A percentile compares a stretch with the other conserved stretches of the same genome.
These are phyloP conservation scores for Trichophyton rubrum DNA, from an alignment of 2,329 filamentous ascomycete genomes.

Conservation along the genomic window DNA sequence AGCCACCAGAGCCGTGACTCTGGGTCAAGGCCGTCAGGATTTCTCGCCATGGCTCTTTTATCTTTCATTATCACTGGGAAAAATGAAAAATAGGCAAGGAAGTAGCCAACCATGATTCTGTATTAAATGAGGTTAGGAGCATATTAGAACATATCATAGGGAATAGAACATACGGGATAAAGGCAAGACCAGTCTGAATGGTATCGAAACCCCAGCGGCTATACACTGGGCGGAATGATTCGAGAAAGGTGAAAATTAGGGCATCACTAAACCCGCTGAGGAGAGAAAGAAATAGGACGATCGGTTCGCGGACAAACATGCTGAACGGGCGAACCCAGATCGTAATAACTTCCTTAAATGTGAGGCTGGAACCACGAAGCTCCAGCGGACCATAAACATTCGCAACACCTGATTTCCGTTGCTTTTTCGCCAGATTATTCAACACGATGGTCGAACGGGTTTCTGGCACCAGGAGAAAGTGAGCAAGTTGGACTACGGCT, in stretches of 20 bases:
- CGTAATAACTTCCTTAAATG: conserved; percentile 42
- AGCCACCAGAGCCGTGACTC: conserved; percentile 49
- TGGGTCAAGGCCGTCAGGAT: conserved; percentile 42
- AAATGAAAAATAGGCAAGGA: conserved; percentile 45
- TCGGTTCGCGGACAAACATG: conserved; percentile 54
- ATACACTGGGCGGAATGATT: conserved; percentile 49
- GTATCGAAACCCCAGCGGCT: conserved; percentile 46
- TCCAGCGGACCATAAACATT: conserved; percentile 64
- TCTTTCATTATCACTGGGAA: conserved; percentile 40
- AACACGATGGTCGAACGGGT: conserved; percentile 47
- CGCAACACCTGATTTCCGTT: conserved; percentile 41
- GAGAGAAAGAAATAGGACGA: conserved; percentile 49
- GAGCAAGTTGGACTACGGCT: conserved; percentile 39
- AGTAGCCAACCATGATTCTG: conserved; percentile 42
- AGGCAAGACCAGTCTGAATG: conserved; percentile 38
- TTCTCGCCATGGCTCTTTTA: conserved; percentile 29
- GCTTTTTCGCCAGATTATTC: conserved; percentile 45
- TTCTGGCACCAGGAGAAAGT: conserved; percentile 41
- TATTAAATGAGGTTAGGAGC: not conserved
- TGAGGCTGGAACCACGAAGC: conserved; percentile 46
- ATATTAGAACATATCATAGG: not conserved
- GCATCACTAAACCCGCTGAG: conserved; percentile 54
- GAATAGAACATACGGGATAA: conserved; percentile 36
- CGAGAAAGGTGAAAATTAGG: conserved; percentile 54
- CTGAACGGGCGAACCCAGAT: conserved; percentile 50